Evolutionary conservation across 495 filamentous ascomycete genomes (phyloP).

Genomic region (Penicillium salamii): DNA sequence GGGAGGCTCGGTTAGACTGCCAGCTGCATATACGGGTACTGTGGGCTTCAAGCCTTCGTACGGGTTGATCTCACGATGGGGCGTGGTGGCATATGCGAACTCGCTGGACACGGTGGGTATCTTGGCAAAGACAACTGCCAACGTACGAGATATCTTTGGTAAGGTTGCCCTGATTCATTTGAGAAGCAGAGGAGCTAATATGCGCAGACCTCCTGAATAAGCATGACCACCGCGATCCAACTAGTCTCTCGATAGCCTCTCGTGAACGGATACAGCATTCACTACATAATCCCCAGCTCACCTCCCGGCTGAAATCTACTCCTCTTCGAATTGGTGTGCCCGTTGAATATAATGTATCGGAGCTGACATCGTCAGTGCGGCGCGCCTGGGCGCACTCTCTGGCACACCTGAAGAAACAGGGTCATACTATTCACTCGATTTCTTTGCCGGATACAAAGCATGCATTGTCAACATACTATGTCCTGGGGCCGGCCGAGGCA

Average conservation of each 20-base stretch:
- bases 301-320: conserved; percentile 27
- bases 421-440: conserved; percentile 68
- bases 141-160: conserved; percentile 56
- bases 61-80: conserved; percentile 78
- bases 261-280: conserved; percentile 42
- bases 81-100: conserved; percentile 93
- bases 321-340: conserved; percentile 69
- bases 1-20: conserved; percentile 87
- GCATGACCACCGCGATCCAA: conserved; percentile 76
- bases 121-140: conserved; percentile 51
- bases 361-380: conserved; percentile 68
- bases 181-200: conserved; percentile 1
- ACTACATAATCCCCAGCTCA: conserved; percentile 18
- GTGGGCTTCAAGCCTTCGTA: conserved; percentile 95
- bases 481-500: conserved; percentile 92
- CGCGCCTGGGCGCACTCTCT: conserved; percentile 65
- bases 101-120: conserved; percentile 93
- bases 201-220: conserved; percentile 46
- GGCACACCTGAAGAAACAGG: conserved; percentile 51
- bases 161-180: conserved; percentile 11
- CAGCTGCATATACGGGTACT: conserved; percentile 84
- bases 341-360: conserved; percentile 81
- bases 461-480: conserved; percentile 90
- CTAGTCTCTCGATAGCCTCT: conserved; percentile 55
- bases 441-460: conserved; percentile 82